Evolutionary conservation across 1,284 basidiomycete genomes (phyloP), one percentile per base, ranked within the genome.

Genomic region (Dichomitus squalens): DNA sequence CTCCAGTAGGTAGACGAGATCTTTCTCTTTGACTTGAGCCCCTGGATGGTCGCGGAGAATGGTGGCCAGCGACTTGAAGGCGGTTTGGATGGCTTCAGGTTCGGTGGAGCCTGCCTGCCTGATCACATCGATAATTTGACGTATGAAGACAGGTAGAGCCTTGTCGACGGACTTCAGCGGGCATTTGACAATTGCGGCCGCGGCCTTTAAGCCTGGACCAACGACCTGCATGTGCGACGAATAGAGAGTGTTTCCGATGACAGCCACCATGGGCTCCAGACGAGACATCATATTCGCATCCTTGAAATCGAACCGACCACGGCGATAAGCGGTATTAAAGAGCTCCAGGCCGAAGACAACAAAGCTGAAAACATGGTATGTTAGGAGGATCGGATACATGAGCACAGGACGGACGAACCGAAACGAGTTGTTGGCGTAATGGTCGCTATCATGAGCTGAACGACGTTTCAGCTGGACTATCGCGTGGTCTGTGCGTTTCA

Each of bases 221-320:
- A 98, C 78, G 14, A 99, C 92, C 14, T 87, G 79, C 7, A 89
- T 83, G 50, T 89, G 89, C 35, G 84, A 86, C 5, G 96, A 92
- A 72, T 98, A 98, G 0, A 99, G 83, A 0, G 93, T 92, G 70
- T 99, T 96, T 34, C 96, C 97, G 49, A 98, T 90, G 11, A 90
- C 85, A 35, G 86, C 79, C 18, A 98, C 88, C 76, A 98, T 90
- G 0, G 93, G 85, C 54, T 96, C 93, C 21, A 99, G 79, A 40
- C 94, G 88, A 11, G 89, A 78, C 49, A 96, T 79, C 47, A 92
- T 81, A 23, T 83, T 76, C 3, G 79, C 66, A 65, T 97, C 86
- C 29, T 85, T 84, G 70, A 96, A 89, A 70, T 96, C 89, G 67
- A 98, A 97, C 31, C 88, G 88, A 62, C 87, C 88, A 11, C 94